Evolutionary conservation across 2,329 filamentous ascomycete genomes (phyloP), one percentile per base, ranked within the genome.

Genomic region (Zelopaecilomyces penicillatus): DNA sequence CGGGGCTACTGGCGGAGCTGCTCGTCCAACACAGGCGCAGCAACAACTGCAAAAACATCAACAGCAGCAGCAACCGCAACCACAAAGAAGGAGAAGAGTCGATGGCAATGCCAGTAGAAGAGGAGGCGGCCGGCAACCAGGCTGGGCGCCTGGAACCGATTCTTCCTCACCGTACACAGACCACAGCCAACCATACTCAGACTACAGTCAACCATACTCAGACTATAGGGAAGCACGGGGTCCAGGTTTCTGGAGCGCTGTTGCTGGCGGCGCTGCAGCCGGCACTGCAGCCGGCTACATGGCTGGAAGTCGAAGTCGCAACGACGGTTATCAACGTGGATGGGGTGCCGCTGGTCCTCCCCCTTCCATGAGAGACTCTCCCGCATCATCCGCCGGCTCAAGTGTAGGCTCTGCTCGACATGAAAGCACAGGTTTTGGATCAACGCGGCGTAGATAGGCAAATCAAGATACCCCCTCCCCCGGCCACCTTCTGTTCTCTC

Each of bases 211-310:
- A 42, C 45, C 44, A 38, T 19, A 19, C 19, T 19, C 43, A 5
- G 42, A 48, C 30, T 40, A 27, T 29, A 29, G 28, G 19, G n/a
- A 37, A 26, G 45, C 41, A 2, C 88, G 83, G 83, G 72, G 74
- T 41, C 84, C 85, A 5, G 85, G 85, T 1, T 88, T 89, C 64
- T 89, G 84, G 84, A 76, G 70, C 12, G 85, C 84, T 19, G 65
- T 78, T n/a, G 73, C 76, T 0, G 75, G 76, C 11, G 86, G 85
- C 37, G 82, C 80, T 5, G 83, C 84, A 1, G 84, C 82, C 3
- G 81, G 73, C 1, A 87, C 86, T 56, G 60, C 75, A 46, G 80
- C 82, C 6, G 81, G 73, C 1, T 87, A 87, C 57, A 60, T 75
- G 46, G 80, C 82, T 5, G 46, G 40, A 51, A 52, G 56, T 52